A percentile compares a stretch with the other conserved stretches of the same genome.
These are phyloP conservation scores for Pseudogymnoascus sp. DNA, from an alignment of 2,329 filamentous ascomycete genomes.

Conservation along the genomic window DNA sequence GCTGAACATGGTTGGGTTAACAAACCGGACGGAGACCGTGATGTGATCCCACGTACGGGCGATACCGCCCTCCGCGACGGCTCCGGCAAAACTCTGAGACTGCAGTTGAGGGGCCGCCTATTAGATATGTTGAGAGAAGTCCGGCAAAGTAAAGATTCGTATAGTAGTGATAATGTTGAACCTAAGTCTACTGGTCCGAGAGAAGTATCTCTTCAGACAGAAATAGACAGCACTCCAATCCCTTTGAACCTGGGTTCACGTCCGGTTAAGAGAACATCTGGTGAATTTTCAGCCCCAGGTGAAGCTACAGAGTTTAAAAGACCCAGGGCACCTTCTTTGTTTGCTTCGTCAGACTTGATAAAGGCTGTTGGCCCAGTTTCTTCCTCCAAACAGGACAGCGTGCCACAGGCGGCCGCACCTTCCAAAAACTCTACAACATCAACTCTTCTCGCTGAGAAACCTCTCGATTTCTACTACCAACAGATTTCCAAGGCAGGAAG, in stretches of 20 bases:
- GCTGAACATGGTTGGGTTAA: constrained; percentile 11
- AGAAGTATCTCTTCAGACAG: not conserved
- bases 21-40: constrained; percentile 14
- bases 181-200: not conserved
- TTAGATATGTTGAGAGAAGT: not conserved
- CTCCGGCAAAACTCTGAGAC: not conserved
- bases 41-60: constrained; percentile 12
- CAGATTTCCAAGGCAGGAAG: constrained; percentile 1
- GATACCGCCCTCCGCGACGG: not conserved
- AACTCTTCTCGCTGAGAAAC: not conserved
- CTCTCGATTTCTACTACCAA: not conserved
- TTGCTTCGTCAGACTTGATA: not conserved
- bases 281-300: not conserved
- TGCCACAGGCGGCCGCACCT: not conserved
- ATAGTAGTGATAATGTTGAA: not conserved
- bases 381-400: not conserved
- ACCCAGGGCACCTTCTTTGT: constrained; percentile 2
- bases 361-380: not conserved
- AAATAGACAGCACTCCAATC: not conserved
- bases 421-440: constrained; percentile 9
- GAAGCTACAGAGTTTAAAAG: not conserved
- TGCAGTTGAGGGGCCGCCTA: constrained; percentile 6
- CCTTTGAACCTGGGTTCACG: not conserved
- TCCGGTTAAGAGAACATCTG: not conserved
- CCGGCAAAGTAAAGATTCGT: not conserved